Evolutionary conservation across 2,329 filamentous ascomycete genomes (phyloP), one percentile per base, ranked within the genome.

Genomic region (Exophiala sideris): DNA sequence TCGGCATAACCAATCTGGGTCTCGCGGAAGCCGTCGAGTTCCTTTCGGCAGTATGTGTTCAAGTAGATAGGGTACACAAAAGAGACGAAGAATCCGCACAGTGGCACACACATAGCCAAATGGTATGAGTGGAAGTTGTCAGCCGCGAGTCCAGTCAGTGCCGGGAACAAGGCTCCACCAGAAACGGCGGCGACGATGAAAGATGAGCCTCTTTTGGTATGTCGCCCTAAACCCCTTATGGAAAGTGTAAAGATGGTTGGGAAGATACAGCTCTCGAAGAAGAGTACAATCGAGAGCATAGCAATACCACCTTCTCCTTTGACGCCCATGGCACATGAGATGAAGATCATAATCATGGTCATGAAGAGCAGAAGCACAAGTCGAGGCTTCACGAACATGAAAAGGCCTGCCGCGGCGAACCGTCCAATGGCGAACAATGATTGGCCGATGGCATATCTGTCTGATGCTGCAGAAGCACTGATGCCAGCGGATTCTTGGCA

Each of bases 261-360:
- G 77, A 89, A 95, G 62, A 89, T 82, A 48, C 90, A 89, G 0
- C 86, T 88, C 68, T 92, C 89, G 65, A 88, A 89, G 70, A 95
- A 89, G 61, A 89, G 84, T 58, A 88, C 87, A 14, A 91, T 63
- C 32, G 85, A 76, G 2, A 88, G 73, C 61, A 89, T 85, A 16
- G 69, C 71, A 59, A 82, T 71, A 45, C 79, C 79, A 2, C 66
- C 71, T 61, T 80, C 73, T 21, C 72, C 72, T 14, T 68, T 66
- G 57, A 78, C 72, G 0, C 76, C 77, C 29, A 79, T 79, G 1
- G 75, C 66, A 0, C 77, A 75, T 2, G 76, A 73, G 41, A 79
- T 70, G 62, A 89, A 73, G 41, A 87, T 76, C 66, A 89, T 81
- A 62, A 82, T 84, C 33, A 73, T 67, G 1, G 77, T 79, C 58